A percentile compares a stretch with the other conserved stretches of the same genome.
phyloP scores from a whole-genome alignment of 176 grass and related monocot genomes.

The Triticum dicoccoides region DNA sequence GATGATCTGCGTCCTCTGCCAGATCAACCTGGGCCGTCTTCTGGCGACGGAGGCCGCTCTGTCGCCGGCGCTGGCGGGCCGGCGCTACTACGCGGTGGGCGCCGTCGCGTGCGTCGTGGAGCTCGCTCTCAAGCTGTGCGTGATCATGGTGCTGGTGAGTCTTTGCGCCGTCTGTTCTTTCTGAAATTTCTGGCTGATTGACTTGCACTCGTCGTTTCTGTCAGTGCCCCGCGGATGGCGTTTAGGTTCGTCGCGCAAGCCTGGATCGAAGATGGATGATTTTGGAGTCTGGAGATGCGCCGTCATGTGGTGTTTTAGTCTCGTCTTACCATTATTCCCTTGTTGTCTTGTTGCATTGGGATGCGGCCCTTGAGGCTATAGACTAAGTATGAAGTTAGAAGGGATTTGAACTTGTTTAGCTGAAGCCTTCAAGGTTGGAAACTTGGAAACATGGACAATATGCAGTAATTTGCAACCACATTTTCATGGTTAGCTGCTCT shows the following conservation, averaged over 20 bases:
- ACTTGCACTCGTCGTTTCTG: neutral
- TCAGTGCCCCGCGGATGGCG: neutral
- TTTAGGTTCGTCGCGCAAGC: neutral
- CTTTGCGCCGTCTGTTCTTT: neutral
- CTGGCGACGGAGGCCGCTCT: neutral
- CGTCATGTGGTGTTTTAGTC: neutral
- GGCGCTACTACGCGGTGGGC: neutral
- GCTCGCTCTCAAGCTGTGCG: neutral
- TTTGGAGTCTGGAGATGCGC: neutral
- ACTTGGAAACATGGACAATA: no score
- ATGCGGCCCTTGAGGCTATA: neutral
- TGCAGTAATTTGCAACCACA: no score
- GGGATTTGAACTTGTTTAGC: neutral
- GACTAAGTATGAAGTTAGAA: neutral
- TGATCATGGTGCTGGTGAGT: neutral
- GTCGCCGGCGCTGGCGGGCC: neutral
- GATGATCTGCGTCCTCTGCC: neutral
- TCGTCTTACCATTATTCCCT: no score
- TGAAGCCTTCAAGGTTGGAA: no score
- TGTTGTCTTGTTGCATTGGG: neutral
- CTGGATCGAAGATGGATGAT: neutral
- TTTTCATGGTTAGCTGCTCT: no score
- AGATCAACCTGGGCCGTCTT: neutral
- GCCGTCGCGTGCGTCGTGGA: neutral
- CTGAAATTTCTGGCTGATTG: no score